These are phyloP conservation scores for Neoboletus brunneissimus DNA, from an alignment of 768 basidiomycete genomes.

Conservation along the genomic window DNA sequence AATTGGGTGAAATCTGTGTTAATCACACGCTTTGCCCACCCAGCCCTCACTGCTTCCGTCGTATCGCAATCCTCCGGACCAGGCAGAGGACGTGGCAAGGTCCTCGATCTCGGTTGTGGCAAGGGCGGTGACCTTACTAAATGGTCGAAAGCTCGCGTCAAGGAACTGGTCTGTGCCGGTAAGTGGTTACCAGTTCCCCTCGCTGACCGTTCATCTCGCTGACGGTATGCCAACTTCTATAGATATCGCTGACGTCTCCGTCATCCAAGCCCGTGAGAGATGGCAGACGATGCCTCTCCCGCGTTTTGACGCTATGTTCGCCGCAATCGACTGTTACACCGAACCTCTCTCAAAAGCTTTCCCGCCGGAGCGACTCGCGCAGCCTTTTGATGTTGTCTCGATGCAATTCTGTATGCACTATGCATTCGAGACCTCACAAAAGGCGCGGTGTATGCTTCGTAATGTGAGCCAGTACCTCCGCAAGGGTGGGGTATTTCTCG, in stretches of 20 bases:
- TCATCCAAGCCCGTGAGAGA: constrained; percentile 83
- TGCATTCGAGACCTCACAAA: constrained; percentile 88
- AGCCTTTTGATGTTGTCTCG: constrained; percentile 89
- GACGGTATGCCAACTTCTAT: not conserved
- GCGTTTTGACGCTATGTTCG: constrained; percentile 78
- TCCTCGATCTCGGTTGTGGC: constrained; percentile 97
- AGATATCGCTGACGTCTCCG: constrained; percentile 90
- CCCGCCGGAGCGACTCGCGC: constrained; percentile 52
- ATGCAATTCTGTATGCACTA: constrained; percentile 99
- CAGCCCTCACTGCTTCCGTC: constrained; percentile 49
- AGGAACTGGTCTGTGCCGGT: constrained; percentile 83
- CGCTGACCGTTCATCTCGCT: not conserved
- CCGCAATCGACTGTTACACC: constrained; percentile 84
- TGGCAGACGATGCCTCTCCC: constrained; percentile 50
- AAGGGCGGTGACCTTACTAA: constrained; percentile 97
- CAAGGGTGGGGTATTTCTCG: constrained; percentile 87
- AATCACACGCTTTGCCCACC: constrained; percentile 85
- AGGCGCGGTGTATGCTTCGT: constrained; percentile 87
- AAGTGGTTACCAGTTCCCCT: constrained; percentile 22
- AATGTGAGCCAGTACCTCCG: constrained; percentile 83
- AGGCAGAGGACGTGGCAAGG: constrained; percentile 55
- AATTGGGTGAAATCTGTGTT: constrained; percentile 99
- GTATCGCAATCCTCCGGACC: constrained; percentile 23
- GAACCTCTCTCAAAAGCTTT: constrained; percentile 70
- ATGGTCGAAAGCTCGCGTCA: constrained; percentile 85